Percentiles rank a stretch among this genome's conserved stretches.
phyloP scores from a whole-genome alignment of 2,329 filamentous ascomycete species.

The Cercospora sp. region DNA sequence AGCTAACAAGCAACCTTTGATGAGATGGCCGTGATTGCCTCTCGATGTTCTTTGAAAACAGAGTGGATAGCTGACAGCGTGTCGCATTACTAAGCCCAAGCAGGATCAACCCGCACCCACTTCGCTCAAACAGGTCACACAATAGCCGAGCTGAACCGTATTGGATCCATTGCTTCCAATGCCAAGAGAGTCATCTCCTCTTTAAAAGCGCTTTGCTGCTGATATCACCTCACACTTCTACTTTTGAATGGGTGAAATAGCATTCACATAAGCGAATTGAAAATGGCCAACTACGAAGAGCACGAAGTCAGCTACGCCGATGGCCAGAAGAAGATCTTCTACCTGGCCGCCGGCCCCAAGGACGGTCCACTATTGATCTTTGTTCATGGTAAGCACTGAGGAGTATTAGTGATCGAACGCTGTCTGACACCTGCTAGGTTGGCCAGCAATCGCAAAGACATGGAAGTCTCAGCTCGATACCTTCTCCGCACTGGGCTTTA shows the following conservation, averaged over 20 bases:
- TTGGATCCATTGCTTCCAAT: neutral
- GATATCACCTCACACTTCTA: neutral
- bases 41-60: neutral
- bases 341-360: conserved; percentile 32
- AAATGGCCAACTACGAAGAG: conserved; percentile 27
- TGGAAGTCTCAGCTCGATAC: conserved; percentile 41
- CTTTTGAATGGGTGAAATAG: neutral
- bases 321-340: conserved; percentile 32
- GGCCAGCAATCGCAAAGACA: conserved; percentile 40
- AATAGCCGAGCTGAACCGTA: conserved; percentile 4
- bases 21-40: neutral
- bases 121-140: neutral
- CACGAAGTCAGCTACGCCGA: conserved; percentile 26
- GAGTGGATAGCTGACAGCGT: neutral
- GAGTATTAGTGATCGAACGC: neutral
- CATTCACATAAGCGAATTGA: neutral
- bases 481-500: conserved; percentile 35
- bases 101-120: neutral
- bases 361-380: conserved; percentile 35
- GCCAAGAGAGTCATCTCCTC: neutral
- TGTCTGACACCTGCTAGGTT: conserved; percentile 19
- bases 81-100: neutral
- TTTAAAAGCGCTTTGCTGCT: neutral
- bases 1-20: neutral
- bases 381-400: conserved; percentile 27